Conservation (phyloP, 2,329 filamentous ascomycete species). For the Diatrype stigma region DNA sequence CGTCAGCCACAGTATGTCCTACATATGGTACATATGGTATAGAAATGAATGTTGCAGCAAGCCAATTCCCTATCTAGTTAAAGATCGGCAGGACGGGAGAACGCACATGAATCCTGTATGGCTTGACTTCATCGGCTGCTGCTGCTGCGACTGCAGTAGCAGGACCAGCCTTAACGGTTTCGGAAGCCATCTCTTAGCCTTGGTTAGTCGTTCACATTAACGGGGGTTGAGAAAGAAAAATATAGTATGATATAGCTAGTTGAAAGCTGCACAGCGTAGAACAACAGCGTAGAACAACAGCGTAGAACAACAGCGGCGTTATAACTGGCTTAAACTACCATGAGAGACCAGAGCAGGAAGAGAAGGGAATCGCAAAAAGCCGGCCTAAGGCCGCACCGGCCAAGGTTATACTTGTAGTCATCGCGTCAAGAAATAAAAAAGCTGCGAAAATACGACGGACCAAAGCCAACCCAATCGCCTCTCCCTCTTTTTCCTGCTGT, state of each 20-base stretch:
- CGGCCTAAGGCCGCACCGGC: no score
- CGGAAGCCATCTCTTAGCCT: conserved; percentile 6
- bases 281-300: no score
- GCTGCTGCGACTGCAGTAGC: conserved; percentile 22
- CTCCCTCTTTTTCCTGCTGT: conserved; percentile 1
- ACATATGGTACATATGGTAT: not conserved
- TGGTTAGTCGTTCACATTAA: no score
- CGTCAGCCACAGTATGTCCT: conserved; percentile 23
- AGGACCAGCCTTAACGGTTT: conserved; percentile 22
- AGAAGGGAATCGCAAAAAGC: not conserved
- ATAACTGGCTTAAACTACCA: no score
- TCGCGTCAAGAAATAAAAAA: no score
- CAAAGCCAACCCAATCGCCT: no score
- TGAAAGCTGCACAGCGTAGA: not conserved
- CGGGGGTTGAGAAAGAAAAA: conserved; percentile 2
- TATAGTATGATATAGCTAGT: not conserved
- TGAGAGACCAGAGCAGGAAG: not conserved
- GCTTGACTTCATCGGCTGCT: conserved; percentile 41
- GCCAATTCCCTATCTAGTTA: no score
- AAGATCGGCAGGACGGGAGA: conserved; percentile 4
- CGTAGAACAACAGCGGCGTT: no score
- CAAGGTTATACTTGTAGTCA: no score
- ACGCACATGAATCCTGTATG: conserved; percentile 56
- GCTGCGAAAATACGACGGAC: no score
- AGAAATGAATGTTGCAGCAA: no score